Evolutionary conservation across 805 yeast species (phyloP).

Genomic region (Pichia nakasei): DNA sequence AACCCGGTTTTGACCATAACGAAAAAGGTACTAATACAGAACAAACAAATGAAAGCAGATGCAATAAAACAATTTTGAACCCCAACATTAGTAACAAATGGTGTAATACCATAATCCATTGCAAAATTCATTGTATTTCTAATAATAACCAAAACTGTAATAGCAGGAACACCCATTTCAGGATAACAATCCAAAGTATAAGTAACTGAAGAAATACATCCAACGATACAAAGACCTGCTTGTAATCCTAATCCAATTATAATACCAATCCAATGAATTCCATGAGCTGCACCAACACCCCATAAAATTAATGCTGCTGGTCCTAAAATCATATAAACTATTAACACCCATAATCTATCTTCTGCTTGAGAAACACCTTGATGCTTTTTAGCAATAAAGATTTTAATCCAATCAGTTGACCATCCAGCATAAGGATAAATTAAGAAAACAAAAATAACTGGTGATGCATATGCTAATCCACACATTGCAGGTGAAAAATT

Average conservation of each 20-base stretch:
- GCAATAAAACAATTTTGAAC: slow-evolving; percentile 48
- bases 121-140: slow-evolving; percentile 54
- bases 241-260: slow-evolving; percentile 47
- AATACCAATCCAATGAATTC: slow-evolving; percentile 46
- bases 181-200: slow-evolving; percentile 50
- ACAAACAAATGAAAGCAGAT: slow-evolving; percentile 44
- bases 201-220: slow-evolving; percentile 41
- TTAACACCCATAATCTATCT: slow-evolving; percentile 45
- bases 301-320: slow-evolving; percentile 50
- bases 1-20: slow-evolving; percentile 30
- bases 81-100: slow-evolving; percentile 47
- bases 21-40: slow-evolving; percentile 37
- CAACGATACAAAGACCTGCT: slow-evolving; percentile 47
- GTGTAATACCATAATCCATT: slow-evolving; percentile 50
- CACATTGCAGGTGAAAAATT: slow-evolving; percentile 37
- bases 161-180: slow-evolving; percentile 43
- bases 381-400: slow-evolving; percentile 39
- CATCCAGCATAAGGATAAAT: slow-evolving; percentile 40
- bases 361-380: slow-evolving; percentile 50
- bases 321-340: slow-evolving; percentile 38
- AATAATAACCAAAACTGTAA: slow-evolving; percentile 47
- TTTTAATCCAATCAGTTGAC: slow-evolving; percentile 42
- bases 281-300: slow-evolving; percentile 55
- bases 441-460: slow-evolving; percentile 38
- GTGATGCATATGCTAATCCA: slow-evolving; percentile 47